Conservation (phyloP, 2,329 filamentous ascomycete species). For the Fusarium sp. region DNA sequence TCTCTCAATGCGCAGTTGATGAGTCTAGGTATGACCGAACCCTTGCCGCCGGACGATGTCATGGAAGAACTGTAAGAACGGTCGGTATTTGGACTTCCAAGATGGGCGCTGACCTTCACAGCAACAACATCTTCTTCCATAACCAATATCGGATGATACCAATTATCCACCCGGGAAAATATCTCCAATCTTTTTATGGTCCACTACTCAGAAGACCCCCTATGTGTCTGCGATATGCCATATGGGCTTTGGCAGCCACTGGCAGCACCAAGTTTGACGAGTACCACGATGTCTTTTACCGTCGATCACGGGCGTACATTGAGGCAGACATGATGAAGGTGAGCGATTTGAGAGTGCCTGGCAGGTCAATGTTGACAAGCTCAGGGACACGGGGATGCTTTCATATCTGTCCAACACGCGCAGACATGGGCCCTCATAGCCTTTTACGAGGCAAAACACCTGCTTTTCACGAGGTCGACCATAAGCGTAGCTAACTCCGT, state of each 20-base stretch:
- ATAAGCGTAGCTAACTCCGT: conserved; percentile 79
- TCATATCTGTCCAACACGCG: conserved; percentile 81
- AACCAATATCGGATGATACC: conserved; percentile 78
- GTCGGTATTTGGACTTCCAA: background rate
- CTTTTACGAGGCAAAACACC: conserved; percentile 83
- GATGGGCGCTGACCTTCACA: conserved; percentile 48
- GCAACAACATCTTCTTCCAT: conserved; percentile 79
- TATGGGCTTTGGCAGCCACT: conserved; percentile 84
- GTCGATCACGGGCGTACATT: conserved; percentile 81
- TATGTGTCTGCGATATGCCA: conserved; percentile 83
- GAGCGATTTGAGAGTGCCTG: conserved; percentile 8
- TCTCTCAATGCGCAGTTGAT: conserved; percentile 64
- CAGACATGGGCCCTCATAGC: conserved; percentile 82
- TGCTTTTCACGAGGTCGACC: conserved; percentile 87
- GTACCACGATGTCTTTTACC: conserved; percentile 83
- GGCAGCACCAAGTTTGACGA: conserved; percentile 76
- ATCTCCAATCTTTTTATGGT: conserved; percentile 77
- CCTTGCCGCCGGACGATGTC: conserved; percentile 79
- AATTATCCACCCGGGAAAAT: conserved; percentile 81
- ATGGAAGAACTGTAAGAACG: conserved; percentile 80
- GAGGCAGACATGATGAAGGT: conserved; percentile 86
- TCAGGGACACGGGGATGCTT: conserved; percentile 78
- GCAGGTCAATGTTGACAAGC: background rate
- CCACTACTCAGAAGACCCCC: conserved; percentile 81
- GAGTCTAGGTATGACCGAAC: conserved; percentile 82